phyloP scores from a whole-genome alignment of 1,139 yeast species.

The Pichia kudriavzevii region DNA sequence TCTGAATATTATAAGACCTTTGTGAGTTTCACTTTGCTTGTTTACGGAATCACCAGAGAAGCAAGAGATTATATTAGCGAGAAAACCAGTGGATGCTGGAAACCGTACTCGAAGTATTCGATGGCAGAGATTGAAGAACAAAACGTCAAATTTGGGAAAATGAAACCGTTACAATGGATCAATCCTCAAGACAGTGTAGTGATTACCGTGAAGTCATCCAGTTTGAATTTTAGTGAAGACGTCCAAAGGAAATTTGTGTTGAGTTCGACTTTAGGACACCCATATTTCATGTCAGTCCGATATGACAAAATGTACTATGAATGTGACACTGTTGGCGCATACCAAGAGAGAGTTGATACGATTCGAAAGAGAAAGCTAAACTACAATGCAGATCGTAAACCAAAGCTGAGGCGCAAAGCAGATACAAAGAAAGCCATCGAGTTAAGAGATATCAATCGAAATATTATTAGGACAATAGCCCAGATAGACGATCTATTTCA shows the following conservation, averaged over 20 bases:
- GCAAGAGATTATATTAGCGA: constrained; percentile 57
- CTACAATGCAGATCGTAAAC: constrained; percentile 9
- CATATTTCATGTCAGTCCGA: constrained; percentile 63
- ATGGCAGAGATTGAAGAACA: constrained; percentile 28
- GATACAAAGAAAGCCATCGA: neutral
- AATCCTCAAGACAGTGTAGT: constrained; percentile 71
- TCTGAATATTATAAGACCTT: constrained; percentile 25
- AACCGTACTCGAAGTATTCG: constrained; percentile 28
- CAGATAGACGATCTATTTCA: constrained; percentile 26
- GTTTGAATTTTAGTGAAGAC: constrained; percentile 11
- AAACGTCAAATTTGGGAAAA: constrained; percentile 51
- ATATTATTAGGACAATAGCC: constrained; percentile 8
- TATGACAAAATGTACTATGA: constrained; percentile 58
- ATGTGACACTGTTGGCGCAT: constrained; percentile 53
- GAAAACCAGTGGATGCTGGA: constrained; percentile 58
- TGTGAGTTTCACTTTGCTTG: constrained; percentile 68
- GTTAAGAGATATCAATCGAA: constrained; percentile 12
- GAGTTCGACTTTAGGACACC: constrained; percentile 66
- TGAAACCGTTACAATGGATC: constrained; percentile 69
- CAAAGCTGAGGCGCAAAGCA: constrained; percentile 6
- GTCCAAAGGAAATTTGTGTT: constrained; percentile 45
- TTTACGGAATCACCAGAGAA: constrained; percentile 69
- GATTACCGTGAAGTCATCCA: constrained; percentile 70
- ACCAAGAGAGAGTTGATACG: constrained; percentile 20
- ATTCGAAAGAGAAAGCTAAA: constrained; percentile 14